Evolutionary conservation across 257 asterid species (phyloP).

Genomic region (Nicotiana attenuata): DNA sequence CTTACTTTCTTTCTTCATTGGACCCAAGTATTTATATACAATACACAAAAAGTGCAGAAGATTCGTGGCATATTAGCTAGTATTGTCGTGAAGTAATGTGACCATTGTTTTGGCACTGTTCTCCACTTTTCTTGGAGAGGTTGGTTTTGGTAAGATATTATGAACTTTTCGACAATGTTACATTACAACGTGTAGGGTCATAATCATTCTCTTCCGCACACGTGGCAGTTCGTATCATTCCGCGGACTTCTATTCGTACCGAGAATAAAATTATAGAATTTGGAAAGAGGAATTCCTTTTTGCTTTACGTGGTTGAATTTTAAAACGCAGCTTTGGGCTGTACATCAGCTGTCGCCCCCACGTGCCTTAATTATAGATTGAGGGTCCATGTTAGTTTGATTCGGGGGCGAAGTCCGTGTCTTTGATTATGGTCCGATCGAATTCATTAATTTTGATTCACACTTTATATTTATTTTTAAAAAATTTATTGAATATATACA

Average conservation of each 20-base stretch:
- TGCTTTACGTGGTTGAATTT: background rate
- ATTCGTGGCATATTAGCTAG: conserved; percentile 49
- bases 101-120: conserved; percentile 18
- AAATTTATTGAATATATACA: no score
- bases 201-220: conserved; percentile 24
- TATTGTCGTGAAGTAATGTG: conserved; percentile 21
- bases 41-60: conserved; percentile 31
- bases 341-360: background rate
- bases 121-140: conserved; percentile 30
- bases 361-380: background rate
- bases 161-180: conserved; percentile 9
- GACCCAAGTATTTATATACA: conserved; percentile 12
- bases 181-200: conserved; percentile 24
- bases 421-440: no score
- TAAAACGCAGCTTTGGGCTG: background rate
- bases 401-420: no score
- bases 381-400: no score
- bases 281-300: background rate
- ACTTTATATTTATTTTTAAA: no score
- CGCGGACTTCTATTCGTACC: conserved; percentile 23
- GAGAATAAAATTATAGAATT: background rate
- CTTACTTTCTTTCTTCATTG: background rate
- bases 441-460: no score
- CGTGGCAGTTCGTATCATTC: conserved; percentile 9
- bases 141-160: conserved; percentile 6